Evolutionary conservation across 768 basidiomycete species (phyloP), one percentile per base, ranked within the genome.

Genomic region (Tylopilus felleus): DNA sequence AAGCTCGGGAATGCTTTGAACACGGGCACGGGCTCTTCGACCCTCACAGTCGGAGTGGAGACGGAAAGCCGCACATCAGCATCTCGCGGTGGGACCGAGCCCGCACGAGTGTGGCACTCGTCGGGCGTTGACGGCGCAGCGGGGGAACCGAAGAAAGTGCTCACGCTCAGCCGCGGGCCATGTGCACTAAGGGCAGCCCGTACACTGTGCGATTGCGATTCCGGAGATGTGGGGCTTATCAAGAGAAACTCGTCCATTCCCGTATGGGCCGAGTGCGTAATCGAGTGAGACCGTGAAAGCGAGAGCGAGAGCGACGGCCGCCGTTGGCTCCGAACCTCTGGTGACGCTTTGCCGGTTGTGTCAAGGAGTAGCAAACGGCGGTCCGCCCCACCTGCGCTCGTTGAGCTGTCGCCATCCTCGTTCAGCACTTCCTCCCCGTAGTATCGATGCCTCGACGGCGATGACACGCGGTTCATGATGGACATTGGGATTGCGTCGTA

Each of bases 161-260:
- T 48, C 8, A 25, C 14, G 39, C 56, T 61, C 33, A 49, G 38
- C 16, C 44, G 53, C 0, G 50, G 50, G 21, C 51, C 53, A 8
- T 42, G 63, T 17, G 23, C 13, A 16, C 51, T 17, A 5, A 61
- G 35, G 7, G 36, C 53, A 1, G 48, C 52, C 33, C 55, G 52
- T 29, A 57, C 33, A 23, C 56, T 47, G 3, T 49, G 56, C 23
- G 56, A 42, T 21, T 41, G 50, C 4, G 47, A 21, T 12, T 38
- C 43, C 2, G 47, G 39, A 5, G 60, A 57, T 6, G 57, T 17
- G 1, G 57, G 55, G 13, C 48, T 51, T 13, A 64, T 48, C 43
- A 64, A 21, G 19, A 64, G 33, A 36, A 64, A 64, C 25, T 62
- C 63, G 8, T 64, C 63, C 63, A 64, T 64, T 10, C 63, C 63